Conservation (phyloP, 371 early-diverging fungal genomes). For the Mucor mucedo region DNA sequence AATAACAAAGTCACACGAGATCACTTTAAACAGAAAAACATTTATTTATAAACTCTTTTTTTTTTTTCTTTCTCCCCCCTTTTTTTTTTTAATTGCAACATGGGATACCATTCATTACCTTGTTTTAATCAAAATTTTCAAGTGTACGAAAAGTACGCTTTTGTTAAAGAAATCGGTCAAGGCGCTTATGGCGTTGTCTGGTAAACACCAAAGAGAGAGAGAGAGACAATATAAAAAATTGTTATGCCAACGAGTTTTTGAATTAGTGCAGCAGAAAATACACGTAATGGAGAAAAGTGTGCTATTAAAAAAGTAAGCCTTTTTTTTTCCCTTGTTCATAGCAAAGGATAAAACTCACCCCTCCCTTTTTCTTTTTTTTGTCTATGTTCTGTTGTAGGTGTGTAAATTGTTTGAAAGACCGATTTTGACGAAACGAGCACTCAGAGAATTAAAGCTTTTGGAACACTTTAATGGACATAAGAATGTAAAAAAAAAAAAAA, state of each 20-base stretch:
- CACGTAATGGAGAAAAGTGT: constrained; percentile 14
- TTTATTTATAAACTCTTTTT: background rate
- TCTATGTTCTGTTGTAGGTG: constrained; percentile 38
- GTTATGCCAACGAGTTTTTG: too few relatives aligned
- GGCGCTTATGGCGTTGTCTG: constrained; percentile 93
- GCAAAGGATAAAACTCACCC: constrained; percentile 56
- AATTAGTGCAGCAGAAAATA: constrained; percentile 16
- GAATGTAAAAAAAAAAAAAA: constrained; percentile 83
- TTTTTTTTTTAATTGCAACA: background rate
- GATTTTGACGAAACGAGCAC: constrained; percentile 84
- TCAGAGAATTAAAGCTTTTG: constrained; percentile 89
- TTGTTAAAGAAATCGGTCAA: constrained; percentile 88
- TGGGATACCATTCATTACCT: constrained; percentile 60
- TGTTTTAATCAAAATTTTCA: constrained; percentile 72
- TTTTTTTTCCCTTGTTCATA: background rate
- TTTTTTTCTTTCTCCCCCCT: background rate
- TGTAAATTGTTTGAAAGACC: constrained; percentile 74
- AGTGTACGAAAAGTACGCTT: constrained; percentile 75
- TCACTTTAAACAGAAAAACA: too few relatives aligned
- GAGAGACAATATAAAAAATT: background rate
- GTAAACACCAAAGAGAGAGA: constrained; percentile 43
- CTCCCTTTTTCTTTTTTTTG: constrained; percentile 69
- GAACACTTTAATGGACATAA: constrained; percentile 91
- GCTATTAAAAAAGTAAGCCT: constrained; percentile 25
- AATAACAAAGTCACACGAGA: too few relatives aligned